Evolutionary conservation across 495 filamentous ascomycete species (phyloP).

Genomic region (Lophiotrema nucula): DNA sequence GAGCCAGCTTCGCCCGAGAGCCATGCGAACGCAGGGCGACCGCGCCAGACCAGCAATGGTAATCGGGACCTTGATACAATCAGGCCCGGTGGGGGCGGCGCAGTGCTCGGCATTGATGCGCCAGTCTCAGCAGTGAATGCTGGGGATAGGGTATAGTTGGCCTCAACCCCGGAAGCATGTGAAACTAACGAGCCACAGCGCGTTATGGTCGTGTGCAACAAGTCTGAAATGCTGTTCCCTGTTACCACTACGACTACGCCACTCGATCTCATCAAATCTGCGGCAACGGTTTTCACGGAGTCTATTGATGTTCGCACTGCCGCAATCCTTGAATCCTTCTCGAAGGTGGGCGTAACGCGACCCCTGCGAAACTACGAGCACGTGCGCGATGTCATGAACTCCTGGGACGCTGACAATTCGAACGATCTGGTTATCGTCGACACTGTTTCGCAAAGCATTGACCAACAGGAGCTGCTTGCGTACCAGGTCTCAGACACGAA

Average conservation of each 20-base stretch:
- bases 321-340: conserved; percentile 73
- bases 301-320: conserved; percentile 60
- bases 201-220: conserved; percentile 67
- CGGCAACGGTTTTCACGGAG: conserved; percentile 53
- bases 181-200: conserved; percentile 40
- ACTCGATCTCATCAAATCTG: conserved; percentile 64
- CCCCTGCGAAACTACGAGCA: conserved; percentile 83
- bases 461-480: conserved; percentile 50
- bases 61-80: conserved; percentile 29
- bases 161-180: not conserved
- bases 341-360: conserved; percentile 74
- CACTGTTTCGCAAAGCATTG: conserved; percentile 47
- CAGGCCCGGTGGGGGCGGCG: conserved; percentile 46
- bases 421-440: conserved; percentile 65
- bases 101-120: conserved; percentile 70
- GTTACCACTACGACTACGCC: conserved; percentile 74
- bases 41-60: conserved; percentile 16
- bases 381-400: conserved; percentile 85
- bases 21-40: not conserved
- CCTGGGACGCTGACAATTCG: conserved; percentile 77
- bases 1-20: conserved; percentile 11
- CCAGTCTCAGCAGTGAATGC: conserved; percentile 83
- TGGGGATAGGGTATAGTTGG: conserved; percentile 59
- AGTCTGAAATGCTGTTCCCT: conserved; percentile 59
- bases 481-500: conserved; percentile 55